phyloP scores from a whole-genome alignment of 176 grass and related monocot species.

The Cocos nucifera region DNA sequence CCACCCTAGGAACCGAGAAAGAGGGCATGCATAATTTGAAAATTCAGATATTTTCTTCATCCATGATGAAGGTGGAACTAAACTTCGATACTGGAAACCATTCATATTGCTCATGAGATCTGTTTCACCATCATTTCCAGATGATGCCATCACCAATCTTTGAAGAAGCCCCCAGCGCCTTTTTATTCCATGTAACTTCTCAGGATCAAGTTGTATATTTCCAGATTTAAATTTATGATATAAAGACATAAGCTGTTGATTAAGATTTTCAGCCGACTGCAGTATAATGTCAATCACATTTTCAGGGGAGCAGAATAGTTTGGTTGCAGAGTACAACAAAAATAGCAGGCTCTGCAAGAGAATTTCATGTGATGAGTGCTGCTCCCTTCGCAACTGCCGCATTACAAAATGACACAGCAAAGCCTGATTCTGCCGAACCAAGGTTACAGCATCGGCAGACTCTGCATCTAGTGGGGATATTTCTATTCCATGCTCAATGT shows the following conservation, averaged over 20 bases:
- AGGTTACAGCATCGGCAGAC: constrained; percentile 71
- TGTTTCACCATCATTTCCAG: constrained; percentile 53
- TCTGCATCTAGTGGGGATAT: constrained; percentile 47
- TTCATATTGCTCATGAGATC: constrained; percentile 36
- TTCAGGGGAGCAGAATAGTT: constrained; percentile 66
- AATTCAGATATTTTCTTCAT: constrained; percentile 72
- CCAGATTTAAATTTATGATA: constrained; percentile 42
- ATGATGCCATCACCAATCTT: constrained; percentile 74
- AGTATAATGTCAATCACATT: constrained; percentile 81
- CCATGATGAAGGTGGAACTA: constrained; percentile 79
- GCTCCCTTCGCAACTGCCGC: constrained; percentile 61
- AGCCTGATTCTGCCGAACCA: constrained; percentile 86
- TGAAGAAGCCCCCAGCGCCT: constrained; percentile 73
- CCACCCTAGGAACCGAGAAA: constrained; percentile 85
- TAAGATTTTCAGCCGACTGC: constrained; percentile 68
- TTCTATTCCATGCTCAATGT: constrained; percentile 46
- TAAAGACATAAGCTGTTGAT: constrained; percentile 51
- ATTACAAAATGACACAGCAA: constrained; percentile 68
- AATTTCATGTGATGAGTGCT: constrained; percentile 56
- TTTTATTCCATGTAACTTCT: constrained; percentile 58
- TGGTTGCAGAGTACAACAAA: constrained; percentile 77
- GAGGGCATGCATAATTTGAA: constrained; percentile 44
- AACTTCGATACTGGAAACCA: constrained; percentile 67
- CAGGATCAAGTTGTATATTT: constrained; percentile 39
- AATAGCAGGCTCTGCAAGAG: constrained; percentile 83